Conservation (phyloP, 306 rosid genomes). For the Quercus robur region DNA sequence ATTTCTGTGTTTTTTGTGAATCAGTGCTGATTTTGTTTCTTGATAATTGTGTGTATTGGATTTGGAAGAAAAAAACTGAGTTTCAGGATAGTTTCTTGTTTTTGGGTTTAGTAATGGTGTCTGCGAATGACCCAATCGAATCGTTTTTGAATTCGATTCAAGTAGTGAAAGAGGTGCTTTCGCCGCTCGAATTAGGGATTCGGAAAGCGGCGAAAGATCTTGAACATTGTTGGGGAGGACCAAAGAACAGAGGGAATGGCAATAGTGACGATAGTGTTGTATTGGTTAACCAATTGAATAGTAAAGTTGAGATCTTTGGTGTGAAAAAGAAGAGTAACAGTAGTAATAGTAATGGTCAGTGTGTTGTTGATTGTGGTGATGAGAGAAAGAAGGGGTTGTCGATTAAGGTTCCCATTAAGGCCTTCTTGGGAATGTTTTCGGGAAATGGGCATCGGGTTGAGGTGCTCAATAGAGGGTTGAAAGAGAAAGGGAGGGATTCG, state of each 20-base stretch:
- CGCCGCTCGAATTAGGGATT: constrained; percentile 73
- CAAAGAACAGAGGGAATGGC: constrained; percentile 35
- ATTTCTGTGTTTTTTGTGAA: constrained; percentile 12
- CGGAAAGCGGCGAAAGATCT: constrained; percentile 85
- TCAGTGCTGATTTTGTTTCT: neutral
- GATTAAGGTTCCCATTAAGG: constrained; percentile 66
- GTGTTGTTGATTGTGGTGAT: constrained; percentile 27
- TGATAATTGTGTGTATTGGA: neutral
- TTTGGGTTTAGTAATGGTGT: constrained; percentile 50
- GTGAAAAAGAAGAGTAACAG: constrained; percentile 44
- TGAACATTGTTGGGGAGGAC: constrained; percentile 70
- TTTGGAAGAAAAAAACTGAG: neutral
- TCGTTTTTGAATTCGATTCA: constrained; percentile 87
- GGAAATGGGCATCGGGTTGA: constrained; percentile 44
- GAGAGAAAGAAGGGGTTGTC: constrained; percentile 56
- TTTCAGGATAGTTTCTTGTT: constrained; percentile 18
- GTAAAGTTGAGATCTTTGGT: constrained; percentile 65
- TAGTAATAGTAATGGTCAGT: constrained; percentile 15
- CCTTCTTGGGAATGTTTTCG: constrained; percentile 58
- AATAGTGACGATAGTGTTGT: constrained; percentile 28
- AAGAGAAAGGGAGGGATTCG: constrained; percentile 38
- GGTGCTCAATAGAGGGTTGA: constrained; percentile 18
- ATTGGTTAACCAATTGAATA: constrained; percentile 19
- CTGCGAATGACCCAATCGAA: constrained; percentile 77
- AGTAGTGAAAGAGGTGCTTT: constrained; percentile 63